Percentiles rank a stretch among this genome's conserved stretches.
Conservation (phyloP, 352 stramenopile genomes). For the Globisporangium sylvaticum region DNA sequence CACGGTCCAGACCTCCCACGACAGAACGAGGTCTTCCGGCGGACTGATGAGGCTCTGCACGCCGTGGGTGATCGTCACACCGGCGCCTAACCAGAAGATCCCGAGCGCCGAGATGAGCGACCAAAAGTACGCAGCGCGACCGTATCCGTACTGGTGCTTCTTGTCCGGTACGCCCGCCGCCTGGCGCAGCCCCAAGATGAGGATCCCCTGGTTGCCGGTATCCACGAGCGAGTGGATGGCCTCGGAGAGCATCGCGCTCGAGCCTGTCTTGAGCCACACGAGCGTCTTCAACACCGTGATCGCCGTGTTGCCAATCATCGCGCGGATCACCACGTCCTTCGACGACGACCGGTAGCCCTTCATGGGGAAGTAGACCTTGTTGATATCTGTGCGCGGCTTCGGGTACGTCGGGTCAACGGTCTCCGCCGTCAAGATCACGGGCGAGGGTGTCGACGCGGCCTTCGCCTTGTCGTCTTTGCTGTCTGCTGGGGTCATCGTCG, state of each 20-base stretch:
- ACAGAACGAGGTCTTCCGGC: constrained; percentile 57
- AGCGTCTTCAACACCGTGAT: constrained; percentile 91
- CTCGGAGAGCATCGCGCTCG: constrained; percentile 96
- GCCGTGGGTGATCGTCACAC: constrained; percentile 93
- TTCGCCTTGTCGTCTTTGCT: not conserved
- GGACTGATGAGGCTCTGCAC: constrained; percentile 78
- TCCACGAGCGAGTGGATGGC: constrained; percentile 97
- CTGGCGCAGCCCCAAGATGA: constrained; percentile 83
- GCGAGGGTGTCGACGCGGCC: not conserved
- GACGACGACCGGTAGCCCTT: constrained; percentile 79
- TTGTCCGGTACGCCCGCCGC: constrained; percentile 88
- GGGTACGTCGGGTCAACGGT: constrained; percentile 39
- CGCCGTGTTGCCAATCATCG: constrained; percentile 93
- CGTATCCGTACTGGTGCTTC: constrained; percentile 97
- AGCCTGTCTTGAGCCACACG: constrained; percentile 91
- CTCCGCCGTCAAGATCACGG: constrained; percentile 6
- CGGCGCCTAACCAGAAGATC: constrained; percentile 97
- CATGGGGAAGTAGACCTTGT: constrained; percentile 82
- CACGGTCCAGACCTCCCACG: constrained; percentile 94
- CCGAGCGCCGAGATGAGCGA: constrained; percentile 97
- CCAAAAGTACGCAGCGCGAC: constrained; percentile 98
- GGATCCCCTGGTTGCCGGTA: constrained; percentile 95
- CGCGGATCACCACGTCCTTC: constrained; percentile 75
- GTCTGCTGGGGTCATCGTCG: not conserved
- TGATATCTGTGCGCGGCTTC: constrained; percentile 73